These are phyloP conservation scores for Chloranthus sessilifolius DNA, from an alignment of 164 flowering plant genomes.

Conservation along the genomic window DNA sequence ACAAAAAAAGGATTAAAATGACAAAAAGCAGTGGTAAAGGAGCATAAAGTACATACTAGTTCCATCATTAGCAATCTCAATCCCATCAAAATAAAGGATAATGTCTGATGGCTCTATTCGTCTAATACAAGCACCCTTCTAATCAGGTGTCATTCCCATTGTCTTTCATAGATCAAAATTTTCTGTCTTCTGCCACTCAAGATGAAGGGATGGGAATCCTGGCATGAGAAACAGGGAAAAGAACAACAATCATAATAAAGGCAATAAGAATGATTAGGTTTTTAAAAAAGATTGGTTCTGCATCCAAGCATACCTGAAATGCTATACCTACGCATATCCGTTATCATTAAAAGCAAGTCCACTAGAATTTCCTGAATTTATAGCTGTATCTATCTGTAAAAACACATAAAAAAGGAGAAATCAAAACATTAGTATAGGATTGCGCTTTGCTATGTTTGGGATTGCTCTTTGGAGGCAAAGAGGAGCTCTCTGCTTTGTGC, in stretches of 20 bases:
- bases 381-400: conserved; percentile 96
- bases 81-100: conserved; percentile 87
- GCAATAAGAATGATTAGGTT: too few species aligned
- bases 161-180: conserved; percentile 87
- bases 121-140: conserved; percentile 91
- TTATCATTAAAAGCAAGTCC: conserved; percentile 96
- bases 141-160: conserved; percentile 83
- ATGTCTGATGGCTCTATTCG: conserved; percentile 90
- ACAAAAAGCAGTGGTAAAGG: not conserved
- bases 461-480: too few species aligned
- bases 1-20: not conserved
- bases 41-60: conserved; percentile 59
- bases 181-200: conserved; percentile 99
- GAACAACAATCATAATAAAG: too few species aligned
- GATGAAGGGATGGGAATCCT: conserved; percentile 90
- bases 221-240: conserved; percentile 10
- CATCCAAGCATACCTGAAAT: conserved; percentile 60
- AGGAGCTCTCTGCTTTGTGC: too few species aligned
- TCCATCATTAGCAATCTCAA: conserved; percentile 96
- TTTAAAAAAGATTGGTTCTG: not conserved
- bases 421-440: too few species aligned
- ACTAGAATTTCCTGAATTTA: conserved; percentile 98
- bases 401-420: conserved; percentile 9
- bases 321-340: conserved; percentile 98
- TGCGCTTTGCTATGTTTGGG: too few species aligned